Conservation (phyloP, 2,329 filamentous ascomycete species). For the Aureobasidium sp. region DNA sequence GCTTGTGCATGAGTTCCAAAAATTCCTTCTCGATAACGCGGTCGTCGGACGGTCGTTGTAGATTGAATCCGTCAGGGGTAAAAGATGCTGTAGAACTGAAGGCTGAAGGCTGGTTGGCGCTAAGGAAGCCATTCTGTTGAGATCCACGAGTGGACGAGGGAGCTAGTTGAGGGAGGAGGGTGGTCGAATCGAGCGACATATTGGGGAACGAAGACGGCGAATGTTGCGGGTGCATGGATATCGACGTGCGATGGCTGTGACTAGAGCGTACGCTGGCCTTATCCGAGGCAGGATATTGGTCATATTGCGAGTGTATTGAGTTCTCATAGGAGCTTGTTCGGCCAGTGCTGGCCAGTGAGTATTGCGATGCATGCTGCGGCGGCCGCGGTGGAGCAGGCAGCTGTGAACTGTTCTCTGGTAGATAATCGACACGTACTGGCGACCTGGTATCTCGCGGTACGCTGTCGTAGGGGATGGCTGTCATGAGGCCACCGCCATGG, state of each 20-base stretch:
- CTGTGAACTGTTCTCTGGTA: conserved; percentile 57
- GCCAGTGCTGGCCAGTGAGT: conserved; percentile 7
- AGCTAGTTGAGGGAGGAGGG: conserved; percentile 31
- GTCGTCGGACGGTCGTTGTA: conserved; percentile 71
- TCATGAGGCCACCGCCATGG: conserved; percentile 72
- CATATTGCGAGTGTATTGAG: conserved; percentile 18
- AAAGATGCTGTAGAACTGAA: conserved; percentile 44
- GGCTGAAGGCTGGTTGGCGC: conserved; percentile 36
- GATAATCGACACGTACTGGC: conserved; percentile 64
- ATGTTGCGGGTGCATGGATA: conserved; percentile 47
- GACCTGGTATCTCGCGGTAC: conserved; percentile 57
- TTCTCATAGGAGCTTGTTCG: conserved; percentile 13
- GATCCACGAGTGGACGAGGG: conserved; percentile 34
- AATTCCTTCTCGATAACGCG: conserved; percentile 85
- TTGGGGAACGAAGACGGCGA: conserved; percentile 46
- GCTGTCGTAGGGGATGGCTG: conserved; percentile 78
- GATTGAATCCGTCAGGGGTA: conserved; percentile 47
- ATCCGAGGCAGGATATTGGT: conserved; percentile 45
- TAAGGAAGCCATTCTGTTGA: conserved; percentile 30
- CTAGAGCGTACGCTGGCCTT: conserved; percentile 58
- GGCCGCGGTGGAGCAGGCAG: conserved; percentile 19
- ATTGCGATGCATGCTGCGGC: conserved; percentile 20
- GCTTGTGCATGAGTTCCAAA: conserved; percentile 87
- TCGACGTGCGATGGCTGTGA: conserved; percentile 46
- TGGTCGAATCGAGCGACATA: conserved; percentile 34